Percentiles rank a stretch among this genome's conserved stretches.
Conservation (phyloP, 1,284 basidiomycete species). For the Afroboletus lepidellus region DNA sequence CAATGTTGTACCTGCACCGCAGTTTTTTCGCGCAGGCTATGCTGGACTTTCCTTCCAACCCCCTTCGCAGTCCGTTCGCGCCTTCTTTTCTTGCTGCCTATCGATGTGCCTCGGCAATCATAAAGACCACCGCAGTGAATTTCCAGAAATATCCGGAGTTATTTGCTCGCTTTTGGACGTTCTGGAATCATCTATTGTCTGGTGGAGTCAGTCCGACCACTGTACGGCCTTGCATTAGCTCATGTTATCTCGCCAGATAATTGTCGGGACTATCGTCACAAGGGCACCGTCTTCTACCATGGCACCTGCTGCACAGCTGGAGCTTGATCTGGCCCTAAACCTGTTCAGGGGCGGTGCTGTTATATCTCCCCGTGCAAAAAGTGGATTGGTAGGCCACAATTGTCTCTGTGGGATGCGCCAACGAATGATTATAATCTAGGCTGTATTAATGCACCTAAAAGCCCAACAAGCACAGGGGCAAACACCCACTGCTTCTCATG, state of each 20-base stretch:
- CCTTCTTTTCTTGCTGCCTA: slow-evolving; percentile 65
- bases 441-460: slow-evolving; percentile 46
- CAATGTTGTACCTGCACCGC: slow-evolving; percentile 55
- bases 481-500: slow-evolving; percentile 33
- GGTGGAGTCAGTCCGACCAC: slow-evolving; percentile 42
- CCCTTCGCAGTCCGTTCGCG: slow-evolving; percentile 59
- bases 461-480: slow-evolving; percentile 41
- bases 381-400: slow-evolving; percentile 44
- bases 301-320: slow-evolving; percentile 55
- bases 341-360: slow-evolving; percentile 50
- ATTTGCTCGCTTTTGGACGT: slow-evolving; percentile 50
- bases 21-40: slow-evolving; percentile 64
- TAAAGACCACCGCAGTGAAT: slow-evolving; percentile 50
- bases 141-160: slow-evolving; percentile 54
- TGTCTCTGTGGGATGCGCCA: neutral
- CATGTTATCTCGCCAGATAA: slow-evolving; percentile 40
- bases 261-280: slow-evolving; percentile 55
- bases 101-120: slow-evolving; percentile 56
- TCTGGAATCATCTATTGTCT: slow-evolving; percentile 57
- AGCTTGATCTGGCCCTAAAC: slow-evolving; percentile 54
- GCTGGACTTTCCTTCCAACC: slow-evolving; percentile 58
- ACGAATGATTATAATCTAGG: slow-evolving; percentile 32
- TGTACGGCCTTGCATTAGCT: slow-evolving; percentile 7
- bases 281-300: slow-evolving; percentile 57
- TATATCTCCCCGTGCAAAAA: slow-evolving; percentile 48